Evolutionary conservation across 1,284 basidiomycete species (phyloP), one percentile per base, ranked within the genome.

Genomic region (Sporisorium scitamineum): DNA sequence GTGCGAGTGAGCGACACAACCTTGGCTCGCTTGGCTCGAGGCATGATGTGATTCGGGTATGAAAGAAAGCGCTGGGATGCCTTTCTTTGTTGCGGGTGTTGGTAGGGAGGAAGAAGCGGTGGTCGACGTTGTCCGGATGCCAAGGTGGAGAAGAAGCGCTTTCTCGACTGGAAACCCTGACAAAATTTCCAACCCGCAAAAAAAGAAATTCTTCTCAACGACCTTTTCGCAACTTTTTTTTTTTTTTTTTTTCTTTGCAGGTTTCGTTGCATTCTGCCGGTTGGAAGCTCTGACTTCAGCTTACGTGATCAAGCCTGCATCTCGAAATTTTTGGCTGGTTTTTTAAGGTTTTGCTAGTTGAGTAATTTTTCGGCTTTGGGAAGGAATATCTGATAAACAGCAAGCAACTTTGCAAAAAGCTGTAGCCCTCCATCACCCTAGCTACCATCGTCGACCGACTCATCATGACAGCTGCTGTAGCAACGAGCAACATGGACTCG

Each of bases 1-100:
- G 88, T 89, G 84, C 89, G 88, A 22, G 89, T 88, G 52, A 90
- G 86, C 45, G 88, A 87, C 18, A 89, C 87, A 54, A 87, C 81
- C 63, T 85, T 87, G 68, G 86, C 76, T 45, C 87, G 84, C 74
- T 84, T 85, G 48, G 84, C 81, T 22, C 80, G 78, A 34, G 86
- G 85, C 86, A 86, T 86, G 9, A 32, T 72, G 66, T 39, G 44
- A 5, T 24, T 13, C 9, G 9, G 41, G 26, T 45, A 26, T 27
- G n/a, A 26, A 31, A 34, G 22, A 34, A 51, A 44, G 48, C 20
- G 57, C 6, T 13, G 26, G 11, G 6, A 34, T n/a, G 37, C 37
- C 37, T 18, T 39, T n/a, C 37, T 8, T 20, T 42, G 18, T 9
- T 20, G 39, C 8, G 20, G 39, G 31, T 47, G n/a, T 32, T 50